Percentiles rank a stretch among this genome's conserved stretches.
Evolutionary conservation across 163 green algal species (phyloP).

Genomic region (Prototheca wickerhamii): DNA sequence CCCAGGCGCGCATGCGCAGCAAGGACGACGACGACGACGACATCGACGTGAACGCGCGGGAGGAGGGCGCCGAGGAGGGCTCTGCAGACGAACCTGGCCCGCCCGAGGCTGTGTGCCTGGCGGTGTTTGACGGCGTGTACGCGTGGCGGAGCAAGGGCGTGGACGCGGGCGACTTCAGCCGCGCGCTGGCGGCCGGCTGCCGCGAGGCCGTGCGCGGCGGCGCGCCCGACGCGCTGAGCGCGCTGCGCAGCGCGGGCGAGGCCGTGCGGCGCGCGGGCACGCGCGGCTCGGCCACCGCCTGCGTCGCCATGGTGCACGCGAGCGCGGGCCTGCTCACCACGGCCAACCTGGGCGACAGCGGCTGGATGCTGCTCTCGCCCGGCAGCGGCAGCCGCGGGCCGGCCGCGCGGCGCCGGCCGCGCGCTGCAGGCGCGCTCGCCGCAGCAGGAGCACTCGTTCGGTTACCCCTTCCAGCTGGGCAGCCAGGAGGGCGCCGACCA

Average conservation of each 20-base stretch:
- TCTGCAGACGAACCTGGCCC: too few relatives aligned
- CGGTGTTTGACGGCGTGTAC: slow-evolving; percentile 85
- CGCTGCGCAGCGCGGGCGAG: slow-evolving; percentile 23
- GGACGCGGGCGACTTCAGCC: slow-evolving; percentile 63
- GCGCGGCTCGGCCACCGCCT: slow-evolving; percentile 62
- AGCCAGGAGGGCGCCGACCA: slow-evolving; percentile 30
- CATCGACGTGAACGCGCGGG: too few relatives aligned
- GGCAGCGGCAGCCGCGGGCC: background rate
- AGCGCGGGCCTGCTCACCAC: slow-evolving; percentile 48
- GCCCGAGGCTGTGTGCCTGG: slow-evolving; percentile 76
- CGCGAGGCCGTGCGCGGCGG: slow-evolving; percentile 35
- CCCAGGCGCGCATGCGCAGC: too few relatives aligned
- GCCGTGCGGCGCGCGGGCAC: slow-evolving; percentile 39
- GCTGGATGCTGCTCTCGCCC: slow-evolving; percentile 59
- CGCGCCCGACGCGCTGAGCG: slow-evolving; percentile 47
- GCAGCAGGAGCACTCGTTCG: slow-evolving; percentile 90
- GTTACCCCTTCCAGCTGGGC: slow-evolving; percentile 80
- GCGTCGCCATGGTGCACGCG: slow-evolving; percentile 65
- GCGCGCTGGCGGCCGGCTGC: slow-evolving; percentile 5
- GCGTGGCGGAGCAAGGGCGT: slow-evolving; percentile 75
- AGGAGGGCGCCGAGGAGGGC: too few relatives aligned
- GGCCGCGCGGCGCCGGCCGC: background rate
- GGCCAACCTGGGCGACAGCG: slow-evolving; percentile 80
- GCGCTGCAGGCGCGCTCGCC: slow-evolving; percentile 43
- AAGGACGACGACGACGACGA: too few relatives aligned